phyloP scores from a whole-genome alignment of 164 flowering plant genomes.

The Berberis vulgaris region DNA sequence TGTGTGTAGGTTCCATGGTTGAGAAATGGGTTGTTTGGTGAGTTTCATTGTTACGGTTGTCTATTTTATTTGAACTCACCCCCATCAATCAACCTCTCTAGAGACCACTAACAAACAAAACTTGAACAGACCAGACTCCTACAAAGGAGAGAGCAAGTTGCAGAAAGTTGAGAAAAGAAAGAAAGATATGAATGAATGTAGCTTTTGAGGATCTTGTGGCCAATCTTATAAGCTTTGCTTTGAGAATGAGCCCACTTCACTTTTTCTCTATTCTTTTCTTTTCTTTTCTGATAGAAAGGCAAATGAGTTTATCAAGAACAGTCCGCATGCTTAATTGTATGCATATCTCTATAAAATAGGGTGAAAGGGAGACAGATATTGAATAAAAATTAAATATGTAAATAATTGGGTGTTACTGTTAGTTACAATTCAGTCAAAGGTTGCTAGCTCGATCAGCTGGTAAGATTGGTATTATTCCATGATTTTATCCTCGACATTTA shows the following conservation, averaged over 20 bases:
- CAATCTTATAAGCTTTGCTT: constrained; percentile 6
- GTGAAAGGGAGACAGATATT: too few species aligned
- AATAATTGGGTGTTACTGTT: too few species aligned
- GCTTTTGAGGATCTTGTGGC: constrained; percentile 2
- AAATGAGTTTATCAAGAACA: too few species aligned
- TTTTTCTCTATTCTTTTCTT: not conserved
- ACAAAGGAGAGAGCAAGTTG: constrained; percentile 5
- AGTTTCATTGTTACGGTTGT: not conserved
- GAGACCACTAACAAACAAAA: constrained; percentile 24
- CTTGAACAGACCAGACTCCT: constrained; percentile 5
- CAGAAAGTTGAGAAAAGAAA: not conserved
- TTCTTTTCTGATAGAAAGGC: not conserved
- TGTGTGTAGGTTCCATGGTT: constrained; percentile 8
- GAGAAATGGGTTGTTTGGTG: not conserved
- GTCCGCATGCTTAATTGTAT: too few species aligned
- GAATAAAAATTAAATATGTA: too few species aligned
- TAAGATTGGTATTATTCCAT: too few species aligned
- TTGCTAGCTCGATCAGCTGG: too few species aligned
- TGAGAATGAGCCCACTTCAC: constrained; percentile 7
- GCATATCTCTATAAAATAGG: too few species aligned
- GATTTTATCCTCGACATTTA: too few species aligned
- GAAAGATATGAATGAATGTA: constrained; percentile 1
- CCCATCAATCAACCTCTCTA: constrained; percentile 18
- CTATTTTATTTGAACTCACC: not conserved
- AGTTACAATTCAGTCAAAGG: too few species aligned